These are phyloP conservation scores for Talaromyces wortmannii DNA, from an alignment of 495 filamentous ascomycete genomes.

Conservation along the genomic window DNA sequence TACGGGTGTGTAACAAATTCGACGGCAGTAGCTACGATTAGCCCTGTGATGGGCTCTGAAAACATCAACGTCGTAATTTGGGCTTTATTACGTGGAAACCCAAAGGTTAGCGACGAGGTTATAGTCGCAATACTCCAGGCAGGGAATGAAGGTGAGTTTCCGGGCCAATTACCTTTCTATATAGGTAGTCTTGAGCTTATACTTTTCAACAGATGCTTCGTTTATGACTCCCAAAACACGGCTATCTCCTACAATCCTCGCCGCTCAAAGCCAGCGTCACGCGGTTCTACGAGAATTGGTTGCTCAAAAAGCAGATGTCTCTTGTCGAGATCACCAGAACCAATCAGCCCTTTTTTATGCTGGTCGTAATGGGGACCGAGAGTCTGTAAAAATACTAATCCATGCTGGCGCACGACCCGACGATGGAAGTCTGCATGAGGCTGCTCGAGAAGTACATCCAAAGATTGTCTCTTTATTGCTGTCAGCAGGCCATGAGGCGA, in stretches of 20 bases:
- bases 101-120: neutral
- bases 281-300: neutral
- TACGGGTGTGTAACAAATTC: neutral
- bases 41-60: neutral
- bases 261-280: neutral
- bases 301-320: neutral
- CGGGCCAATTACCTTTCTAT: too few relatives aligned
- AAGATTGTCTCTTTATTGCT: neutral
- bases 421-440: neutral
- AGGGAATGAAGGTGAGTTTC: neutral
- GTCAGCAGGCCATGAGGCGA: neutral
- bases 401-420: neutral
- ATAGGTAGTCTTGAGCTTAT: neutral
- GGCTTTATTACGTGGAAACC: neutral
- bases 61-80: neutral
- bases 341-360: neutral
- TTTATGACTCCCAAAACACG: neutral
- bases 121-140: neutral
- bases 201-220: neutral
- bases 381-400: neutral
- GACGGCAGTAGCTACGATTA: neutral
- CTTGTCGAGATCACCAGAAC: neutral
- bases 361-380: neutral
- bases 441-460: neutral
- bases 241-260: neutral